Base-by-base conservation (phyloP, 352 stramenopile species). In the Globisporangium ultimum region DNA sequence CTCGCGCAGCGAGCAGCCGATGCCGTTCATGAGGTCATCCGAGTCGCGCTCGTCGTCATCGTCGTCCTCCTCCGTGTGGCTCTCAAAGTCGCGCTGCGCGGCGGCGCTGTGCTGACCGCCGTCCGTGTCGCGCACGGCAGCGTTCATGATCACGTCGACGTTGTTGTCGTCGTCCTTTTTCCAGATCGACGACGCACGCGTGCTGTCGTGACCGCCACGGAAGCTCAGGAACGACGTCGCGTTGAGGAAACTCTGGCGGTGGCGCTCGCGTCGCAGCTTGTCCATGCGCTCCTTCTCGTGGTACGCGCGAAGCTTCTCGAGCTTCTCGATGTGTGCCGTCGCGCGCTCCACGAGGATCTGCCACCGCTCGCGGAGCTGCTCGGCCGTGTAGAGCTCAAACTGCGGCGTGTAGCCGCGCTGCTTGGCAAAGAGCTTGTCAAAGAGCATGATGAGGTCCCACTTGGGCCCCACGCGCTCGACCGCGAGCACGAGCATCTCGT, bases 301-400 rank as follows among this genome's bases (percentile, higher is more conserved):
- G 52, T 80, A 89, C 14, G 69, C 75, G 14, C 55, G 53, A 1
- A 88, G 67, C 62, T 87, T 89, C 28, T 83, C 71, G 0, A 88
- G 66, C 21, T 81, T 83, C 36, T 84, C 74, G 67, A 89, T 74
- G 55, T 89, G 77, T 36, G 48, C 61, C 40, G 76, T 61, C 0
- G 80, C 77, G 21, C 80, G 65, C 10, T 75, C 80, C 0, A 89
- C 77, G 1, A 88, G 48, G 14, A 82, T 63, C 11, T 68, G 62
- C 80, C 80, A 89, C 1, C 80, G 77, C 62, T 87, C 73, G 3
- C 66, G 64, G 24, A 89, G 61, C 55, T 89, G 80, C 21, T 83
- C 75, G 0, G 75, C 42, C 2, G 68, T 77, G 67, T 87, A 89
- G 20, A 78, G 61, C 15, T 65, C 71, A 22, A 89, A 84, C 57